Percentiles rank a stretch among this genome's conserved stretches.
Conservation (phyloP, 495 filamentous ascomycete species). For the Opeltia flavorubescens region DNA sequence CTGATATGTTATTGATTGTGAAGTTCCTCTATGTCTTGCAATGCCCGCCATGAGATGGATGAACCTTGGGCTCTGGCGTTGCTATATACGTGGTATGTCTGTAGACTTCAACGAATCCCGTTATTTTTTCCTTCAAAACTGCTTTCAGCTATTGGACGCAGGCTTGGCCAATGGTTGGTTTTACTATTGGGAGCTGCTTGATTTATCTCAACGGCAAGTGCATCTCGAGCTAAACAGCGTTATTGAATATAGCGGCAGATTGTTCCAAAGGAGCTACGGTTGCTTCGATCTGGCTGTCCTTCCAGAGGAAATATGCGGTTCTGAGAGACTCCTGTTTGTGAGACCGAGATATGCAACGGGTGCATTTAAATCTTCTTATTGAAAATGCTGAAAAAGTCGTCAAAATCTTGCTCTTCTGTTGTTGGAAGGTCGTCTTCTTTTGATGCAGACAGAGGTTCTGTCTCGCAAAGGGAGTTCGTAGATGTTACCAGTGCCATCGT, state of each 20-base stretch:
- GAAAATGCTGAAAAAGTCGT: no score
- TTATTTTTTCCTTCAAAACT: constrained; percentile 16
- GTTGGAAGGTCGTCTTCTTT: constrained; percentile 18
- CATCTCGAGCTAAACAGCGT: constrained; percentile 64
- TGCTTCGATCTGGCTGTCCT: no score
- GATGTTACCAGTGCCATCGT: constrained; percentile 42
- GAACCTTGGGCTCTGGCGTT: constrained; percentile 26
- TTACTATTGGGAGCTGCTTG: constrained; percentile 54
- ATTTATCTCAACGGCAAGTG: constrained; percentile 64
- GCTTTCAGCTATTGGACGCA: constrained; percentile 17
- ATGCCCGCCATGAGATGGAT: constrained; percentile 11
- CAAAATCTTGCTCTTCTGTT: constrained; percentile 15
- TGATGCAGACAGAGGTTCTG: constrained; percentile 19
- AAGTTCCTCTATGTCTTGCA: constrained; percentile 26
- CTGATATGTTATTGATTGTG: constrained; percentile 41
- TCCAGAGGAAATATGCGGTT: not conserved
- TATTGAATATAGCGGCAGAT: constrained; percentile 30
- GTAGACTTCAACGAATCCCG: constrained; percentile 35
- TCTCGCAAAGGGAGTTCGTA: constrained; percentile 21
- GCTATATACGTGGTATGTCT: constrained; percentile 32
- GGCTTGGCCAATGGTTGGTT: constrained; percentile 42
- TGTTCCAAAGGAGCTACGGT: constrained; percentile 14
- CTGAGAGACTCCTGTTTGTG: not conserved
- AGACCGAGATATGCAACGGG: not conserved
- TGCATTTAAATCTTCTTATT: not conserved